Conservation (phyloP, 768 basidiomycete genomes). For the Piloderma croceum region DNA sequence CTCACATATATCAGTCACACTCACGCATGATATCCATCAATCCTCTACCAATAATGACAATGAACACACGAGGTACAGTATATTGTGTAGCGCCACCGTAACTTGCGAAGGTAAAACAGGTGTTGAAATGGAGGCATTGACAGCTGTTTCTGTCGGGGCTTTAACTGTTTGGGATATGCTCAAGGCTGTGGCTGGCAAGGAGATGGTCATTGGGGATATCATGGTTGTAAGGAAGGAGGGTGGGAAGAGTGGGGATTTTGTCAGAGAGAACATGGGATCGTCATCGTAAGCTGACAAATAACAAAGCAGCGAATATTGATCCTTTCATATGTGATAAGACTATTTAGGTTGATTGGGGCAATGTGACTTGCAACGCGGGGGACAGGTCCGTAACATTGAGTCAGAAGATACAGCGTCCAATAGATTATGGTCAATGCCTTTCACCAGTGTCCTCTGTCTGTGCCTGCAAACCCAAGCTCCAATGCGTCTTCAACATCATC, state of each 20-base stretch:
- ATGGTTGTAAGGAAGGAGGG: slow-evolving; percentile 64
- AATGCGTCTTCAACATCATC: slow-evolving; percentile 43
- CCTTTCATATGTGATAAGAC: too few species aligned
- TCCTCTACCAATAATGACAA: slow-evolving; percentile 8
- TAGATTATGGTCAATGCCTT: too few species aligned
- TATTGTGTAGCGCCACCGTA: slow-evolving; percentile 63
- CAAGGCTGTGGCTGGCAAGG: slow-evolving; percentile 82
- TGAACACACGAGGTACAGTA: slow-evolving; percentile 45
- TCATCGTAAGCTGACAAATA: background rate
- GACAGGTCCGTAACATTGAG: too few species aligned
- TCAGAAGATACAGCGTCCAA: too few species aligned
- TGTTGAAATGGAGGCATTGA: slow-evolving; percentile 91
- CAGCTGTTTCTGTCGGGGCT: slow-evolving; percentile 71
- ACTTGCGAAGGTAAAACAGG: slow-evolving; percentile 78
- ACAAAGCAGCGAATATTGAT: too few species aligned
- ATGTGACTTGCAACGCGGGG: too few species aligned
- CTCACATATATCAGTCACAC: slow-evolving; percentile 59
- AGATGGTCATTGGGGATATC: slow-evolving; percentile 74
- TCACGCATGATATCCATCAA: slow-evolving; percentile 41
- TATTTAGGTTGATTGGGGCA: too few species aligned
- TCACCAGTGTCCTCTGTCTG: slow-evolving; percentile 51
- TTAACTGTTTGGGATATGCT: slow-evolving; percentile 93
- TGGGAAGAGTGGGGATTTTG: slow-evolving; percentile 71
- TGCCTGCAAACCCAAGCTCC: slow-evolving; percentile 48
- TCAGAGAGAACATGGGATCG: slow-evolving; percentile 12